Evolutionary conservation across 441 rosid species (phyloP).

Genomic region (Erysimum cheiri): DNA sequence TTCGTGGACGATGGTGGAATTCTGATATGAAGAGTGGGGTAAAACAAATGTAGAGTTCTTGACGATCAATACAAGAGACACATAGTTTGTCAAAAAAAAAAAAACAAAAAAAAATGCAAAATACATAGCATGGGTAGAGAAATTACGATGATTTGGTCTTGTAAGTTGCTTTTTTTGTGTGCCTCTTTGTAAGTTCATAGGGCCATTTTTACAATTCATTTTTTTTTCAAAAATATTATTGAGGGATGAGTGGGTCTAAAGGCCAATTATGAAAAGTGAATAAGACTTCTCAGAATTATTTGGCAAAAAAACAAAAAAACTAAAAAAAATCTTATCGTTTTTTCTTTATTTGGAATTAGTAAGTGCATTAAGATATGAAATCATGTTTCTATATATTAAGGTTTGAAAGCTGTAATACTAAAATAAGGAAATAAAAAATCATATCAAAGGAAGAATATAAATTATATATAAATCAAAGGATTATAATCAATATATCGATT

Average conservation of each 20-base stretch:
- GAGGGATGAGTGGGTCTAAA: constrained; percentile 20
- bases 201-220: background rate
- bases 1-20: background rate
- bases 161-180: background rate
- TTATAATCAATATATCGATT: background rate
- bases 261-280: constrained; percentile 22
- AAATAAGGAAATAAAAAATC: background rate
- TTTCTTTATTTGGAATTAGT: background rate
- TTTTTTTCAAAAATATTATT: background rate
- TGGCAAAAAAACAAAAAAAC: constrained; percentile 1
- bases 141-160: constrained; percentile 3
- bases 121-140: background rate
- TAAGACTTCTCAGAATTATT: background rate
- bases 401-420: background rate
- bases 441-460: background rate
- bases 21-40: background rate
- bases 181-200: constrained; percentile 29
- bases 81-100: background rate
- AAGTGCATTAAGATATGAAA: background rate
- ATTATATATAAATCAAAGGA: too few species aligned
- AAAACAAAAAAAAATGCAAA: too few species aligned
- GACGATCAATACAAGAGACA: background rate
- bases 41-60: background rate
- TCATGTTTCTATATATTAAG: background rate
- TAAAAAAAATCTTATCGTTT: background rate